Base-by-base conservation (phyloP, 768 basidiomycete species). In the Termitomyces sp. region DNA sequence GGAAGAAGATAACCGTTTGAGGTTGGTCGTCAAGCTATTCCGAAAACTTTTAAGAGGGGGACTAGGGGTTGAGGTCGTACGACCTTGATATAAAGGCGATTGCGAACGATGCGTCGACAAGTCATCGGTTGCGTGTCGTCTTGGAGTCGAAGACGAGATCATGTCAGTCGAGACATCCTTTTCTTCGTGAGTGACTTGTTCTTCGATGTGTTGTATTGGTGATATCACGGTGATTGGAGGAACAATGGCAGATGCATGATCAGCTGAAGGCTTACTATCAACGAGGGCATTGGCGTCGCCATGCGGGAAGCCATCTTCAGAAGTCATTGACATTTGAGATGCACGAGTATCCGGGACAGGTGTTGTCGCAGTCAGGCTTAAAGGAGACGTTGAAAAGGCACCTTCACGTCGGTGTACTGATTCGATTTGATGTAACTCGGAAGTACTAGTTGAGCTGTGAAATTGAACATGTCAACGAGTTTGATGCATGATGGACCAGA, bases 391-490 rank as follows among this genome's bases (percentile, higher is more conserved):
- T 51, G 82, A 73, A 64, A 86, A 87, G 6, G 88, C 89, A 54
- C 85, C 87, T 75, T 91, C 88, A 42, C 88, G 72, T 62, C 75
- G 66, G 65, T 81, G 79, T 39, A 66, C 60, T 24, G 75, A 66
- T 62, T 69, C 71, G 47, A 57, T 61, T 13, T 65, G 56, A 20
- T 54, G 59, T 28, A 68, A 31, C 39, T 60, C 58, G 5, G 65
- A 54, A 24, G 42, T 54, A 37, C 39, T 46, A 31, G 49, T 51
- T 41, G 54, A 62, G 54, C 57, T 63, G 57, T 34, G 49, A 59
- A 53, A 33, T 47, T 49, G 20, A 20, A 45, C 33, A 49, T 54
- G 52, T 62, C 49, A 66, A 59, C 24, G 49, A 24, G 24, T 18
- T 50, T 45, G 41, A 42, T 57, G 34, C 39, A 13, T 22, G 26